phyloP scores from a whole-genome alignment of 1,284 basidiomycete species.

The Meripilus lineatus region DNA sequence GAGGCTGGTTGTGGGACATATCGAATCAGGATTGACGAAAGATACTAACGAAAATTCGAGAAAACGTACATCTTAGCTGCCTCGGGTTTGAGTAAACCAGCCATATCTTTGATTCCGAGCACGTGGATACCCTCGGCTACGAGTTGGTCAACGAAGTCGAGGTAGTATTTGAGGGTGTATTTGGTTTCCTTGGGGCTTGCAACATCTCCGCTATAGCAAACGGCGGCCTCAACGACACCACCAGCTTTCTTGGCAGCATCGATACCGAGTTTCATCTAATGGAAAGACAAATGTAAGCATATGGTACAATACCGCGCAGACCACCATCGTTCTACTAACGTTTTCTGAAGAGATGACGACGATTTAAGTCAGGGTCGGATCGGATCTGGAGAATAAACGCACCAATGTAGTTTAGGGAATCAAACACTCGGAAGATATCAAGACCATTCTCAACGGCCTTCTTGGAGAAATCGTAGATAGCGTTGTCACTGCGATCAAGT shows the following conservation, averaged over 20 bases:
- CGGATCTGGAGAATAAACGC: conserved; percentile 27
- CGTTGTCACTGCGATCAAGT: conserved; percentile 77
- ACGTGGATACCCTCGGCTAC: conserved; percentile 97
- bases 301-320: not conserved
- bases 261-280: conserved; percentile 90
- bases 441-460: conserved; percentile 98
- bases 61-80: conserved; percentile 77
- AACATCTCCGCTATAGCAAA: conserved; percentile 99
- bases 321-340: conserved; percentile 29
- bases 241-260: conserved; percentile 99
- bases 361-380: too few species aligned
- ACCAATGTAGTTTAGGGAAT: conserved; percentile 98
- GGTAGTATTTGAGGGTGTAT: conserved; percentile 98
- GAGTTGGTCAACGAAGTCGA: conserved; percentile 93
- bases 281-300: conserved; percentile 4
- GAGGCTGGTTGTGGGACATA: conserved; percentile 46
- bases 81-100: conserved; percentile 93
- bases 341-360: conserved; percentile 49
- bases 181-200: conserved; percentile 95
- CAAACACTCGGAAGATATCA: conserved; percentile 99
- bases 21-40: conserved; percentile 1
- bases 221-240: conserved; percentile 95
- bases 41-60: too few species aligned
- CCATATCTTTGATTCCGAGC: conserved; percentile 99
- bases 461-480: conserved; percentile 98